Evolutionary conservation across 108 stramenopile genomes (phyloP), one percentile per base, ranked within the genome.

Genomic region (Cyclotella sp.): DNA sequence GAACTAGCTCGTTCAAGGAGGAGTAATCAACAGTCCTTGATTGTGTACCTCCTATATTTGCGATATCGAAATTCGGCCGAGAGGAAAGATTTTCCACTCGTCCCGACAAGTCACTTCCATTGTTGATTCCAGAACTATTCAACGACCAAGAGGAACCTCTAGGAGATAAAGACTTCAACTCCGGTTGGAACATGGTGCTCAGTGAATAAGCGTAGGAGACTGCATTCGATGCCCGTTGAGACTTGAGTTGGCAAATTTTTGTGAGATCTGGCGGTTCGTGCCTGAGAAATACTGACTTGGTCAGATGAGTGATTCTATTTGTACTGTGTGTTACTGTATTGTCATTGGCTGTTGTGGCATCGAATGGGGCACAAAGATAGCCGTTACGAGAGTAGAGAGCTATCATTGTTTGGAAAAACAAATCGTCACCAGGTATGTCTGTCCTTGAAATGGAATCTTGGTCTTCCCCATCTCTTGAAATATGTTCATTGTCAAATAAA

Each of bases 111-210:
- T 34, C 34, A 34, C 34, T 34, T 34, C 6, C 4, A 34, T 34
- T 2, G 34, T 6, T 34, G 6, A 34, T 34, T 2, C 34, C 34
- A 6, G 34, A 34, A 34, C 6, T 3, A 49, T 3, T n/a, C 55
- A 55, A 60, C 26, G 44, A 22, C n/a, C 44, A 0, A n/a, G 44
- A 46, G 15, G 59, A 11, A 43, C 10, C 47, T 28, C 29, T 16
- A 68, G n/a, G 9, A 54, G 41, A 68, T 53, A 18, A 21, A n/a
- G 71, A 60, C 45, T 72, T 62, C 55, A 55, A 24, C 55, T 55
- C 24, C 11, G 55, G 55, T 8, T 55, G 55, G 8, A 55, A 55
- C 22, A 24, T 55, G 22, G n/a, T 55, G 2, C n/a, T 24, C 21
- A 55, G 24, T 8, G n/a, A 12, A 19, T 55, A 7, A 22, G 55